Conservation (phyloP, 345 rosid species). For the Sonneratia alba region DNA sequence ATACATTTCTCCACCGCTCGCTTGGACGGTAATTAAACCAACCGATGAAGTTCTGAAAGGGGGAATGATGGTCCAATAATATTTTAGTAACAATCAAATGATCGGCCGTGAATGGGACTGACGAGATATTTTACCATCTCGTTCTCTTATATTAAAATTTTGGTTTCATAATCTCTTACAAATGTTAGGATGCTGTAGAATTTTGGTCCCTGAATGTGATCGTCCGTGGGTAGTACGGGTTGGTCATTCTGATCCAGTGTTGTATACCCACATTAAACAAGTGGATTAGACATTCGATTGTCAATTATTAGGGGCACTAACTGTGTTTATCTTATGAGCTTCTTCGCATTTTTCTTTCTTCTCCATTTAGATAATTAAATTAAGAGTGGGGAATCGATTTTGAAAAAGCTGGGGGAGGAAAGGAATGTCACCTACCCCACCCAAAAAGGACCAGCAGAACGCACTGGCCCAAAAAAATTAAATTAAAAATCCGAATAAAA, state of each 20-base stretch:
- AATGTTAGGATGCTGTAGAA: too few species aligned
- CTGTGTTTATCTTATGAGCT: not conserved
- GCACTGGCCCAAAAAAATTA: not conserved
- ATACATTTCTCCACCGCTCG: not conserved
- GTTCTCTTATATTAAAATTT: too few species aligned
- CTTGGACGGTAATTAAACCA: not conserved
- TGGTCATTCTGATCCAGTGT: too few species aligned
- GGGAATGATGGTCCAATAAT: not conserved
- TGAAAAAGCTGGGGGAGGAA: not conserved
- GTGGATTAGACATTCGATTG: not conserved
- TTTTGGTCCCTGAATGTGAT: too few species aligned
- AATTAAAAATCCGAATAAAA: too few species aligned
- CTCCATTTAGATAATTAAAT: too few species aligned
- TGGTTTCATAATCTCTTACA: too few species aligned
- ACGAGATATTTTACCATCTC: too few species aligned
- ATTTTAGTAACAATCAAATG: not conserved
- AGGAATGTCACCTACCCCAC: not conserved
- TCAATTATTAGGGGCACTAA: not conserved
- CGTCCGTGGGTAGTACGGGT: too few species aligned
- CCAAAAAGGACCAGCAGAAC: not conserved
- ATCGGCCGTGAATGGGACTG: not conserved
- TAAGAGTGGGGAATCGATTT: too few species aligned
- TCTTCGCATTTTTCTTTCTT: too few species aligned
- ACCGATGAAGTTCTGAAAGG: not conserved
- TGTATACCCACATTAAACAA: not conserved